Base-by-base conservation (phyloP, 192 early-diverging fungal genomes). In the Coemansia sp. region DNA sequence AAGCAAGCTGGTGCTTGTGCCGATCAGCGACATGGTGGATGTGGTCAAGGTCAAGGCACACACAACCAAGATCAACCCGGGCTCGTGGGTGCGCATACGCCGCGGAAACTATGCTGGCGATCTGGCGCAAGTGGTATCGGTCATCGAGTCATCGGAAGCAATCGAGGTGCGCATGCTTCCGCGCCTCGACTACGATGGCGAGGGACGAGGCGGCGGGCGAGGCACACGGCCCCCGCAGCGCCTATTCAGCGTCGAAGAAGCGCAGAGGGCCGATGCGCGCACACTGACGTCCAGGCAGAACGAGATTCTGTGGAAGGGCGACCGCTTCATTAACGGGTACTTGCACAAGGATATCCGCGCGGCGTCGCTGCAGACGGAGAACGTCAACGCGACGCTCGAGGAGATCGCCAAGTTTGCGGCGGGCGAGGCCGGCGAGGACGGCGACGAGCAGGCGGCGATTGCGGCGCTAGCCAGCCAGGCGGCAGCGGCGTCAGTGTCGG, bases 21-120 rank as follows among this genome's bases (percentile, higher is more conserved):
- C 93, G 8, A 89, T 97, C 52, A 85, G 88, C 21, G 95, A 99
- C 61, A 97, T 97, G 94, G 89, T 91, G 3, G 93, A 95, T 57
- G 90, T 91, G 39, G 87, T 99, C 44, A 88, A 84, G 41, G 89
- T 97, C 65, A 89, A 89, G 71, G 73, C 85, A 60, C 88, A 87
- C 52, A 78, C 86, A 49, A 20, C 68, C n/a, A 64, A 59, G 45
- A 63, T 85, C 46, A 89, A 88, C 60, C 82, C 61, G 12, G 90
- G 90, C 15, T 75, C 86, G 8, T 99, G 96, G 96, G 93, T 94
- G 33, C 87, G 95, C 43, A 87, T 97, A 46, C 92, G 91, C 68
- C 89, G 91, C 65, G 98, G 96, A 46, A 98, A 92, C 68, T 98
- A 97, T 69, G 89, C 88, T 7, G 94, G 93, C 45, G 98, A 99